Evolutionary conservation across 192 early-diverging fungal genomes (phyloP), one percentile per base, ranked within the genome.

Genomic region (Entophlyctis helioformis): DNA sequence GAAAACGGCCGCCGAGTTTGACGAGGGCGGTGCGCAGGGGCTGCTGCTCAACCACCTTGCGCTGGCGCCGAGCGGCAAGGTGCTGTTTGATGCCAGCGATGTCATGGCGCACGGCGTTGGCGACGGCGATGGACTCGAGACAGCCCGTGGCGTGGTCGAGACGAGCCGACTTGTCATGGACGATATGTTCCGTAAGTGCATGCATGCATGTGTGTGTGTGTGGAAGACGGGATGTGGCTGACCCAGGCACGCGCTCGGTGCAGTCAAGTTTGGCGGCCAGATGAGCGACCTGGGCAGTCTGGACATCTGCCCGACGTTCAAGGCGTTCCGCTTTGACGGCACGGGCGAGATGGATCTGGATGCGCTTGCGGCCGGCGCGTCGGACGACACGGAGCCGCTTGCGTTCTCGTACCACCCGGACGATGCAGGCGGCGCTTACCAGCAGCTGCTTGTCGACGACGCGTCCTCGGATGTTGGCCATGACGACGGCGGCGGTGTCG

Each of bases 1-100:
- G 56, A 98, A 98, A 58, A 94, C 91, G n/a, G 89, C 83, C 10
- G 90, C 91, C 7, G 90, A 94, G 58, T 96, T 98, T 67, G 94
- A 98, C 59, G 90, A 98, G 65, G 90, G 94, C 23, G 91, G 90
- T 5, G 91, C 91, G 16, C 78, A 84, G 25, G 91, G 91, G 4
- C 64, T 98, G 29, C 63, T 98, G 29, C 62, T 98, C 33, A 94
- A 91, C 57, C 86, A 91, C 47, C 57, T 98, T 32, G 69, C 68
- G 26, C 69, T 98, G 32, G 80, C 89, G 39, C 58, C 54, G 7
- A 73, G 85, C 12, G 83, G 88, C n/a, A 87, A 81, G 50, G 87
- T 96, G 42, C 84, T 96, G 16, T 98, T 98, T 71, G 94, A 98
- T 57, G 81, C 91, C 19, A 74, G 84, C 32, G 91, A 95, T 67